Percentiles rank a stretch among this genome's conserved stretches.
Conservation (phyloP, 148 eudicot species). For the Salicornia ramosissima region DNA sequence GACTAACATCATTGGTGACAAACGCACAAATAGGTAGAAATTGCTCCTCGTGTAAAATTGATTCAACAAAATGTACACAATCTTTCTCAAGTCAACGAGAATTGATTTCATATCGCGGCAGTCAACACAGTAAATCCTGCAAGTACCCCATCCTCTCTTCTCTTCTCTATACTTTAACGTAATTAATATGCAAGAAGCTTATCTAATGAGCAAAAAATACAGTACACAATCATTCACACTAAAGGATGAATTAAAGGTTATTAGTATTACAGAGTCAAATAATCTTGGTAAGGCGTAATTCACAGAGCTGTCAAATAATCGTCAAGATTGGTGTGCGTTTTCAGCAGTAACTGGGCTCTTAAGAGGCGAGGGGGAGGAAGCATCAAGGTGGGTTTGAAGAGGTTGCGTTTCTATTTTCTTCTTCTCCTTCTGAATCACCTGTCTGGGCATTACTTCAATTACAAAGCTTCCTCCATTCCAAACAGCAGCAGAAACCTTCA, state of each 20-base stretch:
- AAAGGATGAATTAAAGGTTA: background rate
- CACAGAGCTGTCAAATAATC: background rate
- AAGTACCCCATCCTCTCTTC: too few relatives aligned
- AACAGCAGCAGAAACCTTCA: constrained; percentile 74
- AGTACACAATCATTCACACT: background rate
- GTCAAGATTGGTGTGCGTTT: background rate
- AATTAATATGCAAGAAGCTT: background rate
- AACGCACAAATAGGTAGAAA: too few relatives aligned
- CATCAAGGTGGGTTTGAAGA: constrained; percentile 16
- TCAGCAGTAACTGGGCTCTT: constrained; percentile 12
- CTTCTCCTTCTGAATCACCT: constrained; percentile 73
- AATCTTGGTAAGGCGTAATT: background rate
- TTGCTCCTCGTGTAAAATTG: too few relatives aligned
- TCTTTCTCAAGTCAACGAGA: background rate
- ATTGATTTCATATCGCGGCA: background rate
- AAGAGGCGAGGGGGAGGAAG: constrained; percentile 8
- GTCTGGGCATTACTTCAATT: constrained; percentile 89
- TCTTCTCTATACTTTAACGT: too few relatives aligned
- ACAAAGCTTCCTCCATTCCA: constrained; percentile 95
- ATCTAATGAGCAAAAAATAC: background rate
- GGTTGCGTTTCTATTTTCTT: constrained; percentile 50
- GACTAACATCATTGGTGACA: too few relatives aligned
- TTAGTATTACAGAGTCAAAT: background rate
- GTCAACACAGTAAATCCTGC: background rate
- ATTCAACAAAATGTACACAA: background rate